Evolutionary conservation across 2,329 filamentous ascomycete species (phyloP).

Genomic region (Stromatinia cepivora): DNA sequence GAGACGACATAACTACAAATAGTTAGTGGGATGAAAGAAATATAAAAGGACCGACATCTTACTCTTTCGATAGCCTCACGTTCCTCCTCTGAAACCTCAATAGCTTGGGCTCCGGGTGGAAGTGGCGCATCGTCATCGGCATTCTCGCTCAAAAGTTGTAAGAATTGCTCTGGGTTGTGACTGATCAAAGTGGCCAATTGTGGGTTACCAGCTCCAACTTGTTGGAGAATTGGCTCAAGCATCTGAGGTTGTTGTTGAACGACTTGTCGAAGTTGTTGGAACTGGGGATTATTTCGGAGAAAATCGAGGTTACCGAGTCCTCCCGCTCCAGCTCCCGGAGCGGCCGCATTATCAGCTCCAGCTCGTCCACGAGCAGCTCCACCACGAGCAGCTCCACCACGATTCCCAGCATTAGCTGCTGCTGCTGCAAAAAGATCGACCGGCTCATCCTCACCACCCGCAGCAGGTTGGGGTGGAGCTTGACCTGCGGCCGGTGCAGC

Average conservation of each 20-base stretch:
- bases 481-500: slow-evolving; percentile 49
- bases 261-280: slow-evolving; percentile 94
- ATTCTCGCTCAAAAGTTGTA: slow-evolving; percentile 86
- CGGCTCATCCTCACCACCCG: slow-evolving; percentile 61
- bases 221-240: slow-evolving; percentile 96
- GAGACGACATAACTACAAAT: slow-evolving; percentile 75
- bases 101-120: slow-evolving; percentile 84
- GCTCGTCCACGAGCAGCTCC: slow-evolving; percentile 45
- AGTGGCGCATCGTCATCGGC: slow-evolving; percentile 79
- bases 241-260: slow-evolving; percentile 98
- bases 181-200: slow-evolving; percentile 91
- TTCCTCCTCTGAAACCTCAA: slow-evolving; percentile 93
- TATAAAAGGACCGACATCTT: slow-evolving; percentile 44
- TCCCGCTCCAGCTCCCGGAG: slow-evolving; percentile 48
- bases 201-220: slow-evolving; percentile 92
- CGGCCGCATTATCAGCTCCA: slow-evolving; percentile 48
- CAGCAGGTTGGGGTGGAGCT: slow-evolving; percentile 42
- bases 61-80: slow-evolving; percentile 95
- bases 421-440: slow-evolving; percentile 94
- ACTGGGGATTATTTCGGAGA: slow-evolving; percentile 91
- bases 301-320: slow-evolving; percentile 84
- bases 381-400: slow-evolving; percentile 48
- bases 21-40: slow-evolving; percentile 23
- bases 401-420: slow-evolving; percentile 51
- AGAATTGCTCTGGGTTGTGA: slow-evolving; percentile 88